Evolutionary conservation across 495 filamentous ascomycete genomes (phyloP).

Genomic region (Podospora didyma): DNA sequence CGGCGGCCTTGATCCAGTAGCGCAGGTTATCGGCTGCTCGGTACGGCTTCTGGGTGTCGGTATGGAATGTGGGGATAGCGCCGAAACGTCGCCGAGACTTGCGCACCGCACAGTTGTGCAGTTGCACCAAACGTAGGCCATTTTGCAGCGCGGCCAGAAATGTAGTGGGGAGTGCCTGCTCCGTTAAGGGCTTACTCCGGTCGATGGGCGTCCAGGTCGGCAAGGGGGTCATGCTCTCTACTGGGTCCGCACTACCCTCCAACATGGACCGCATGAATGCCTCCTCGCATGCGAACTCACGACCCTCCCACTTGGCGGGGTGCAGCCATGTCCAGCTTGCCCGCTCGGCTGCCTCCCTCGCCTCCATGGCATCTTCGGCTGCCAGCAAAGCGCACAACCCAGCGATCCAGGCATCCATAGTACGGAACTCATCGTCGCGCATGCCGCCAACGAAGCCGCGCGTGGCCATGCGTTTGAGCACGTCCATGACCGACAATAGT

Average conservation of each 20-base stretch:
- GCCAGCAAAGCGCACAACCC: slow-evolving; percentile 69
- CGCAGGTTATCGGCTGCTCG: slow-evolving; percentile 88
- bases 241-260: slow-evolving; percentile 26
- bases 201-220: slow-evolving; percentile 68
- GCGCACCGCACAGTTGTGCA: slow-evolving; percentile 84
- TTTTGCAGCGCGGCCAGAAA: slow-evolving; percentile 72
- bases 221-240: slow-evolving; percentile 43
- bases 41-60: slow-evolving; percentile 90
- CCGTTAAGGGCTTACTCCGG: slow-evolving; percentile 10
- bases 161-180: slow-evolving; percentile 56
- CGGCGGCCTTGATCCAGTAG: slow-evolving; percentile 94
- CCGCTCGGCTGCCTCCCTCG: slow-evolving; percentile 64
- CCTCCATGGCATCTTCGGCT: slow-evolving; percentile 71
- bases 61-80: slow-evolving; percentile 83
- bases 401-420: slow-evolving; percentile 71
- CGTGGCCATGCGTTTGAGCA: slow-evolving; percentile 83
- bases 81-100: slow-evolving; percentile 84
- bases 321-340: slow-evolving; percentile 75
- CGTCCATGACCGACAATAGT: slow-evolving; percentile 78
- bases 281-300: slow-evolving; percentile 72
- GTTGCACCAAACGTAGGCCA: slow-evolving; percentile 73
- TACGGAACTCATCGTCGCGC: slow-evolving; percentile 64
- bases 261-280: slow-evolving; percentile 70
- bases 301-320: slow-evolving; percentile 72
- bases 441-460: slow-evolving; percentile 85